Percentiles rank a stretch among this genome's conserved stretches.
These are phyloP conservation scores for Boletus tomentosulus DNA, from an alignment of 768 basidiomycete genomes.

Conservation along the genomic window DNA sequence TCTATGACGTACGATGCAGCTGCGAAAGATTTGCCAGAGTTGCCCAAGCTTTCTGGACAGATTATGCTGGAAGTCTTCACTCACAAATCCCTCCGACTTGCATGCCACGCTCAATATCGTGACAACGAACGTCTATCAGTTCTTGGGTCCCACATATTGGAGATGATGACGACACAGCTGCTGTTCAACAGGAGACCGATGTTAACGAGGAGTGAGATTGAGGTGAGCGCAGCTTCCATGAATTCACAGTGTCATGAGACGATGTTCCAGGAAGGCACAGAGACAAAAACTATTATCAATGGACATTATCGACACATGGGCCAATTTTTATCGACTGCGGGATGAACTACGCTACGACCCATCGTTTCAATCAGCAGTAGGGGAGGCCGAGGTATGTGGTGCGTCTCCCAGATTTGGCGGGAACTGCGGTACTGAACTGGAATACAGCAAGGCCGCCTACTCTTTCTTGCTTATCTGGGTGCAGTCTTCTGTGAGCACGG, in stretches of 20 bases:
- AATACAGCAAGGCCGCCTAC: conserved; percentile 47
- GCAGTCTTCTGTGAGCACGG: conserved; percentile 58
- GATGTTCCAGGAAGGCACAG: conserved; percentile 23
- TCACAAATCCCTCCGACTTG: conserved; percentile 57
- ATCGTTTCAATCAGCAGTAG: conserved; percentile 22
- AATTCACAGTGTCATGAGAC: conserved; percentile 16
- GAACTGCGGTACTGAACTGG: conserved; percentile 15
- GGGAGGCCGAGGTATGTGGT: conserved; percentile 37
- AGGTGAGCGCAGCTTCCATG: conserved; percentile 39
- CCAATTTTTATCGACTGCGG: conserved; percentile 34
- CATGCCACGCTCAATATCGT: conserved; percentile 38
- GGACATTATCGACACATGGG: conserved; percentile 36
- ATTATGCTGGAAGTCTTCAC: conserved; percentile 66
- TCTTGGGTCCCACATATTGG: conserved; percentile 48
- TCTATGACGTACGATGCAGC: conserved; percentile 28
- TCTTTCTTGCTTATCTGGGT: conserved; percentile 68
- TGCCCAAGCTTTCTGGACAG: conserved; percentile 51
- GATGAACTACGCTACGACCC: conserved; percentile 32
- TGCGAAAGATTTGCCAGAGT: conserved; percentile 34
- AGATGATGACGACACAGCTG: conserved; percentile 41
- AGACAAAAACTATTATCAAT: conserved; percentile 28
- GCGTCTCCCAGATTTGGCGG: conserved; percentile 9
- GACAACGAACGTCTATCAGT: conserved; percentile 56
- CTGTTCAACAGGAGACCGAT: conserved; percentile 52
- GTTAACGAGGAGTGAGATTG: conserved; percentile 44